phyloP scores from a whole-genome alignment of 2,329 filamentous ascomycete species.

The Lachnellula hyalina region DNA sequence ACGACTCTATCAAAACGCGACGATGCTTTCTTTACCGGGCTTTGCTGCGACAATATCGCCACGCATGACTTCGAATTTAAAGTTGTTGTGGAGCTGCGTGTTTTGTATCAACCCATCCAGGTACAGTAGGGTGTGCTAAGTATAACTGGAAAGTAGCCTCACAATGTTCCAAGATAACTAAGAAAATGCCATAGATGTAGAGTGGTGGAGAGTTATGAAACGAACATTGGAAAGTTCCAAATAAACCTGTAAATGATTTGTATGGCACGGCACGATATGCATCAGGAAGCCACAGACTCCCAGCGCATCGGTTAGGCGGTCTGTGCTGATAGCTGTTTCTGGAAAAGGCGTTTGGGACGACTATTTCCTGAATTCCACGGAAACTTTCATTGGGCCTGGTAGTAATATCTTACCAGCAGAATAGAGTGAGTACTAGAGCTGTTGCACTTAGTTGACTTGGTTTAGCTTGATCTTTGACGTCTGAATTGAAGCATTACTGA shows the following conservation, averaged over 20 bases:
- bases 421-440: not conserved
- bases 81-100: not conserved
- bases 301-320: not conserved
- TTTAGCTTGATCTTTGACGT: not conserved
- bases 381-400: not conserved
- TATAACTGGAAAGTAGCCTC: not conserved
- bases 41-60: constrained; percentile 2
- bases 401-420: not conserved
- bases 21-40: not conserved
- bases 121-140: not conserved
- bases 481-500: not conserved
- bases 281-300: not conserved
- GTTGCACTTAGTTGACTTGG: not conserved
- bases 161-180: not conserved
- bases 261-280: not conserved
- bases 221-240: not conserved
- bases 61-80: constrained; percentile 9
- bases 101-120: not conserved
- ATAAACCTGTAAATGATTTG: not conserved
- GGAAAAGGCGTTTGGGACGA: too few species aligned
- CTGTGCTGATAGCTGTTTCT: not conserved
- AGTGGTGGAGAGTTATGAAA: not conserved
- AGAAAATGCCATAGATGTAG: not conserved
- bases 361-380: not conserved
- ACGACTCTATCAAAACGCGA: constrained; percentile 6